phyloP scores from a whole-genome alignment of 2,329 filamentous ascomycete genomes.

The Fusarium pseudoanthophilum region DNA sequence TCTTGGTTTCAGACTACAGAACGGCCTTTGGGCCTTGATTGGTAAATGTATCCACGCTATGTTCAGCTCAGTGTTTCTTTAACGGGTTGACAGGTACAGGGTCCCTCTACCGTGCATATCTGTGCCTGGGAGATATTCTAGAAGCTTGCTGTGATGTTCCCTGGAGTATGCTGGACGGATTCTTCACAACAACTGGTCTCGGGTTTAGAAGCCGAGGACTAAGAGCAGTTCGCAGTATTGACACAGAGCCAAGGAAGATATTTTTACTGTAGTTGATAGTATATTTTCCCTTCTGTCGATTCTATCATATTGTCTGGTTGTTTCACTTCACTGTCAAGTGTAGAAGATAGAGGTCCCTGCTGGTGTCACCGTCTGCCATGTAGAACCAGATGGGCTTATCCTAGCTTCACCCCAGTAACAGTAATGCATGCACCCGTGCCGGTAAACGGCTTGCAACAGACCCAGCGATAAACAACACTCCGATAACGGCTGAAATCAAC shows the following conservation, averaged over 20 bases:
- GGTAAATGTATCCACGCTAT: neutral
- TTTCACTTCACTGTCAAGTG: neutral
- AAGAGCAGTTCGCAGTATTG: too few relatives aligned
- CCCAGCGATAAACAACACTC: neutral
- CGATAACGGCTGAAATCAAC: neutral
- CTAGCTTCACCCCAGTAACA: neutral
- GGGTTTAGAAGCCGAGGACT: neutral
- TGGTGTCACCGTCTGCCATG: neutral
- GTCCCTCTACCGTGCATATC: rapidly evolving
- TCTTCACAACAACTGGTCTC: neutral
- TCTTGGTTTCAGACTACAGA: neutral
- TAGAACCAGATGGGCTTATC: neutral
- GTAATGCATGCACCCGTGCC: neutral
- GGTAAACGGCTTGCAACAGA: neutral
- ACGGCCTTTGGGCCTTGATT: neutral
- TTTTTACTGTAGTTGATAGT: rapidly evolving
- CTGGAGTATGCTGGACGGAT: neutral
- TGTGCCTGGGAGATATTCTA: neutral
- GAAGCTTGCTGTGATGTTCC: neutral
- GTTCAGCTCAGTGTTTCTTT: neutral
- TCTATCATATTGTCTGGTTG: rapidly evolving
- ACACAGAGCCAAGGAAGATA: too few relatives aligned
- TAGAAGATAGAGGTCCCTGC: too few relatives aligned
- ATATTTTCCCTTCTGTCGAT: rapidly evolving
- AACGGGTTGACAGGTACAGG: neutral